A percentile compares a stretch with the other conserved stretches of the same genome.
Evolutionary conservation across 2,329 filamentous ascomycete genomes (phyloP).

Genomic region (Arachnomyces sp.): DNA sequence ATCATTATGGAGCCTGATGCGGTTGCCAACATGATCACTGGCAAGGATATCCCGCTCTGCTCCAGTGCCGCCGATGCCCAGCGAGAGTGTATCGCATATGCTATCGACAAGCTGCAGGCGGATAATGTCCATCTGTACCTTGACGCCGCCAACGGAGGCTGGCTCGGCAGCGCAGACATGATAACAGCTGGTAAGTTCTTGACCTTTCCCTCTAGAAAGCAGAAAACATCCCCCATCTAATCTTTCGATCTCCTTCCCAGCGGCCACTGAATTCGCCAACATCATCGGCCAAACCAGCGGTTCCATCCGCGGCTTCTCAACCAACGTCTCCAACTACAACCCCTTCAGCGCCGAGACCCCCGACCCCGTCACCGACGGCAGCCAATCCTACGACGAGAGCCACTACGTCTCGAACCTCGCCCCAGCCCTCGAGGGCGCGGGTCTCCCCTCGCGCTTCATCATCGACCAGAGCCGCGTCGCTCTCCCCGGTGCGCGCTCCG

Average conservation of each 20-base stretch:
- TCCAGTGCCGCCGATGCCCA: conserved; percentile 32
- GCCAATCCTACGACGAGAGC: conserved; percentile 34
- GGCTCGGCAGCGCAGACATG: conserved; percentile 36
- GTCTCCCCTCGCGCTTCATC: conserved; percentile 38
- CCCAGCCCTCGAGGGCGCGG: conserved; percentile 30
- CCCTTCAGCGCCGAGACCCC: conserved; percentile 31
- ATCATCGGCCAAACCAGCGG: conserved; percentile 26
- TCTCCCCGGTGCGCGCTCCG: conserved; percentile 26
- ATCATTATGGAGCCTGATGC: conserved; percentile 40
- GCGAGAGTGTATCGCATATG: conserved; percentile 36
- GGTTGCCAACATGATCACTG: conserved; percentile 38
- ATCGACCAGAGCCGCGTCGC: conserved; percentile 39
- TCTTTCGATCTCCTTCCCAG: conserved; percentile 13
- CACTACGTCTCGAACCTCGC: conserved; percentile 34
- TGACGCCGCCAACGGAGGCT: conserved; percentile 38
- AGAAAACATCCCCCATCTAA: too few relatives aligned
- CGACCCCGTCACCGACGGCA: conserved; percentile 36
- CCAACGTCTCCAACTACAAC: conserved; percentile 38
- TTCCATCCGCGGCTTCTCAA: conserved; percentile 34
- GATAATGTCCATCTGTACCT: conserved; percentile 35
- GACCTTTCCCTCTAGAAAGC: not conserved
- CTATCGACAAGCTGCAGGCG: conserved; percentile 32
- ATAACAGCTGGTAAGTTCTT: conserved; percentile 27
- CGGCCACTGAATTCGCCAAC: conserved; percentile 34
- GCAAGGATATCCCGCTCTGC: conserved; percentile 30